A percentile compares a stretch with the other conserved stretches of the same genome.
These are phyloP conservation scores for Austroboletus festivus DNA, from an alignment of 768 basidiomycete species.

Conservation along the genomic window DNA sequence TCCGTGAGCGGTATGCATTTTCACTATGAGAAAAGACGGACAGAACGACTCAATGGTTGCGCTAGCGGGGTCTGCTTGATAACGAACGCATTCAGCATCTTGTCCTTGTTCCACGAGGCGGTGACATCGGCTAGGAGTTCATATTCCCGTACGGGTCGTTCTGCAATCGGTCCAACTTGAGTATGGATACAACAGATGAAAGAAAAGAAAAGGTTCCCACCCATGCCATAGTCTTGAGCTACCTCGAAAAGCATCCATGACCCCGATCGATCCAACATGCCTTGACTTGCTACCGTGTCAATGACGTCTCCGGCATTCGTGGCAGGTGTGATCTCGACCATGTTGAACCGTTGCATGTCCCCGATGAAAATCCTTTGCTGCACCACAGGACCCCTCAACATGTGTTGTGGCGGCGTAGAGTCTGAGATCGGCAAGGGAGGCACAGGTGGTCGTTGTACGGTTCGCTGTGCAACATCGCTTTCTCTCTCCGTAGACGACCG, in stretches of 20 bases:
- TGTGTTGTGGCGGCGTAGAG: constrained; percentile 31
- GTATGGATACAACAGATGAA: no score
- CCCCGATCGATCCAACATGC: constrained; percentile 59
- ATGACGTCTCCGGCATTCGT: constrained; percentile 78
- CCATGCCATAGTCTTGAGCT: constrained; percentile 90
- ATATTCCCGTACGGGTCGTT: constrained; percentile 86
- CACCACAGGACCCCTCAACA: constrained; percentile 32
- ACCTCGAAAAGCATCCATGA: constrained; percentile 92
- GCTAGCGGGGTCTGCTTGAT: constrained; percentile 72
- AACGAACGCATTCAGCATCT: constrained; percentile 75
- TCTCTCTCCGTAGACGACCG: constrained; percentile 25
- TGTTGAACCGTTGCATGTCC: constrained; percentile 71
- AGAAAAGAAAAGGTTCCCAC: constrained; percentile 42
- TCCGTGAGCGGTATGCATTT: constrained; percentile 41
- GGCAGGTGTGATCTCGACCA: constrained; percentile 62
- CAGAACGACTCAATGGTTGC: constrained; percentile 53
- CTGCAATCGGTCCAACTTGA: no score
- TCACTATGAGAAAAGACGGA: constrained; percentile 35
- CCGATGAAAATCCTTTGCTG: constrained; percentile 79
- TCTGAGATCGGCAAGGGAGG: constrained; percentile 38
- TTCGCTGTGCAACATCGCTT: constrained; percentile 21
- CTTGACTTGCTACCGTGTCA: constrained; percentile 59
- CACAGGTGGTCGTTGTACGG: constrained; percentile 34
- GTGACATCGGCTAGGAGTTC: constrained; percentile 79
- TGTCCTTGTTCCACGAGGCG: constrained; percentile 86